These are phyloP conservation scores for Colletotrichum kahawae DNA, from an alignment of 2,329 filamentous ascomycete species.

Conservation along the genomic window DNA sequence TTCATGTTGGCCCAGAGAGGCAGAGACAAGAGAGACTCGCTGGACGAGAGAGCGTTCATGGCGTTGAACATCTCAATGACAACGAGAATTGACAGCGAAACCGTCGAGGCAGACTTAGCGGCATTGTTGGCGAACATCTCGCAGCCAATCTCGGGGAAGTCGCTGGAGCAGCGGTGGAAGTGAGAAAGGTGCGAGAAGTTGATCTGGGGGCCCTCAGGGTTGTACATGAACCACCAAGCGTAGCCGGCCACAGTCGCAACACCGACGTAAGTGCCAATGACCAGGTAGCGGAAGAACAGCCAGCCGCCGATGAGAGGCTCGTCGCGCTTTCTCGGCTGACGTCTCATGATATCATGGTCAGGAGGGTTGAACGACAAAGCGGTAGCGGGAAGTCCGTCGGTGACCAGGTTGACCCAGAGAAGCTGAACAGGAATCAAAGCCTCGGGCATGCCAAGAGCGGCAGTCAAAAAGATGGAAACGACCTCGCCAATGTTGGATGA, in stretches of 20 bases:
- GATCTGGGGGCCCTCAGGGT: conserved; percentile 88
- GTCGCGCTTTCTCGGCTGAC: conserved; percentile 87
- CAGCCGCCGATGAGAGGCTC: conserved; percentile 92
- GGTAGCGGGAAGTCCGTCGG: conserved; percentile 94
- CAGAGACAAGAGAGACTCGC: conserved; percentile 90
- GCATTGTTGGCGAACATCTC: conserved; percentile 87
- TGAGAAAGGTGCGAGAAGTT: conserved; percentile 86
- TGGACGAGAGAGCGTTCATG: conserved; percentile 96
- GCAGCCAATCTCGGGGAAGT: conserved; percentile 91
- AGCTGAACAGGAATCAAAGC: conserved; percentile 96
- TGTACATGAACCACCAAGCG: conserved; percentile 99
- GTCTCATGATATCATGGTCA: conserved; percentile 98
- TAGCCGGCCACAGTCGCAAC: conserved; percentile 95
- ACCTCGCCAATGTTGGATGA: conserved; percentile 99
- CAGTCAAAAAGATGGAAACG: conserved; percentile 97
- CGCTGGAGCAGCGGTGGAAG: conserved; percentile 89
- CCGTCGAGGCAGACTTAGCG: conserved; percentile 88
- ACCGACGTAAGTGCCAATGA: conserved; percentile 95
- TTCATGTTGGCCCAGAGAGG: conserved; percentile 99
- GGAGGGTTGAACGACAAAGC: conserved; percentile 97
- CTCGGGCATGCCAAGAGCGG: conserved; percentile 95
- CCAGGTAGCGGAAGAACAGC: conserved; percentile 97
- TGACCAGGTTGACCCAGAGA: conserved; percentile 98
- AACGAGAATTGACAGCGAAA: conserved; percentile 89
- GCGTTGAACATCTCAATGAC: conserved; percentile 99